These are phyloP conservation scores for Sporobolomyces roseus DNA, from an alignment of 768 basidiomycete genomes.

Conservation along the genomic window DNA sequence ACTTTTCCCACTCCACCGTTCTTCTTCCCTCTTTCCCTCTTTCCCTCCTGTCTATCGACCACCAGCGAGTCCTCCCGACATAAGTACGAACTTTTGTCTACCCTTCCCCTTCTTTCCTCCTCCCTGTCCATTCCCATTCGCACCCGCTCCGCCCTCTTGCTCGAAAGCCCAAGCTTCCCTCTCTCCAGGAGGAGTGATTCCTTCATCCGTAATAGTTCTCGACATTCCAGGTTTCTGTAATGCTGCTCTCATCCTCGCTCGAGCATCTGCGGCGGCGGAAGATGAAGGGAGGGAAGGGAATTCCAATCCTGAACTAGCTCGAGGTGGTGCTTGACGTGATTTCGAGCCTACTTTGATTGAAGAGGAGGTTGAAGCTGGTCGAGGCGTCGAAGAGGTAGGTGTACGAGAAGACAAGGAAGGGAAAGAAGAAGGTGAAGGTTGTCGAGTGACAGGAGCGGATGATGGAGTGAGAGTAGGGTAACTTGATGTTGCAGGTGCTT, in stretches of 20 bases:
- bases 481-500: background rate
- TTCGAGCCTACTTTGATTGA: background rate
- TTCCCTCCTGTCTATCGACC: background rate
- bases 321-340: constrained; percentile 2
- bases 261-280: background rate
- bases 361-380: background rate
- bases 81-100: constrained; percentile 25
- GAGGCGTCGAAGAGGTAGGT: background rate
- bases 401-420: background rate
- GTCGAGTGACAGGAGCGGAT: background rate
- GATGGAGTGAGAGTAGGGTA: background rate
- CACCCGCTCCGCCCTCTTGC: background rate
- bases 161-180: constrained; percentile 4
- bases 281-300: constrained; percentile 25
- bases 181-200: constrained; percentile 12
- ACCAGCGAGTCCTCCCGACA: constrained; percentile 27
- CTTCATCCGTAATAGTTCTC: constrained; percentile 19
- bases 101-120: constrained; percentile 30
- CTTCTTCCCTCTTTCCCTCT: background rate
- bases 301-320: constrained; percentile 18
- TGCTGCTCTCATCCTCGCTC: constrained; percentile 30
- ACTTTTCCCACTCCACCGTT: no score
- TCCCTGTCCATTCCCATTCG: no score
- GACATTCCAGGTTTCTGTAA: constrained; percentile 11
- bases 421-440: constrained; percentile 22